A percentile compares a stretch with the other conserved stretches of the same genome.
phyloP scores from a whole-genome alignment of 1,284 basidiomycete species.

The Malassezia cuniculi region DNA sequence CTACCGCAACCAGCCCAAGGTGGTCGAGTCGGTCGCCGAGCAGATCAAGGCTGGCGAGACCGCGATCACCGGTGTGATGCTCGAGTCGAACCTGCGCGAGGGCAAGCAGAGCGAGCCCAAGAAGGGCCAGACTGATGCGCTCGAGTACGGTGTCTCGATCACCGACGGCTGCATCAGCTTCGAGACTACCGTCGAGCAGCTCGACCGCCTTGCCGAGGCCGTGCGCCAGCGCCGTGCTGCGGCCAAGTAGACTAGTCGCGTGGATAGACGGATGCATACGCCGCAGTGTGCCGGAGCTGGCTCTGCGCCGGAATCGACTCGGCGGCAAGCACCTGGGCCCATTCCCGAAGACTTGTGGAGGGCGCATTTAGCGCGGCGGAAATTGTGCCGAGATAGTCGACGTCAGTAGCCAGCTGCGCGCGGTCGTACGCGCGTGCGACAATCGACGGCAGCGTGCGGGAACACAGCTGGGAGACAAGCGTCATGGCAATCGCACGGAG shows the following conservation, averaged over 20 bases:
- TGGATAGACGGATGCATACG: constrained; percentile 1
- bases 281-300: constrained; percentile 2
- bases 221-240: constrained; percentile 10
- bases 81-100: constrained; percentile 79
- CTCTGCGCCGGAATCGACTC: constrained; percentile 1
- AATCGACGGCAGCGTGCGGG: constrained; percentile 51
- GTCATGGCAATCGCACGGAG: constrained; percentile 65
- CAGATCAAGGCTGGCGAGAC: constrained; percentile 67
- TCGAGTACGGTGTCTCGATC: constrained; percentile 44
- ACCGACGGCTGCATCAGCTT: constrained; percentile 69
- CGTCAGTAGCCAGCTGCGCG: constrained; percentile 69
- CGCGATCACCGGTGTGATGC: constrained; percentile 85
- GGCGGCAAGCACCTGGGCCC: constrained; percentile 8
- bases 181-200: constrained; percentile 55
- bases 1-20: constrained; percentile 44
- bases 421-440: constrained; percentile 54
- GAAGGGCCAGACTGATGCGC: constrained; percentile 28
- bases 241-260: not conserved
- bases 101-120: constrained; percentile 45
- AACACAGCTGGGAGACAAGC: constrained; percentile 56
- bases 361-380: constrained; percentile 64
- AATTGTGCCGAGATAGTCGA: constrained; percentile 76
- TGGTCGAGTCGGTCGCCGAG: constrained; percentile 60
- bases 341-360: constrained; percentile 6
- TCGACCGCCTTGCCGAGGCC: constrained; percentile 43